A percentile compares a stretch with the other conserved stretches of the same genome.
Evolutionary conservation across 352 stramenopile species (phyloP).

Genomic region (Pythium brassicae): DNA sequence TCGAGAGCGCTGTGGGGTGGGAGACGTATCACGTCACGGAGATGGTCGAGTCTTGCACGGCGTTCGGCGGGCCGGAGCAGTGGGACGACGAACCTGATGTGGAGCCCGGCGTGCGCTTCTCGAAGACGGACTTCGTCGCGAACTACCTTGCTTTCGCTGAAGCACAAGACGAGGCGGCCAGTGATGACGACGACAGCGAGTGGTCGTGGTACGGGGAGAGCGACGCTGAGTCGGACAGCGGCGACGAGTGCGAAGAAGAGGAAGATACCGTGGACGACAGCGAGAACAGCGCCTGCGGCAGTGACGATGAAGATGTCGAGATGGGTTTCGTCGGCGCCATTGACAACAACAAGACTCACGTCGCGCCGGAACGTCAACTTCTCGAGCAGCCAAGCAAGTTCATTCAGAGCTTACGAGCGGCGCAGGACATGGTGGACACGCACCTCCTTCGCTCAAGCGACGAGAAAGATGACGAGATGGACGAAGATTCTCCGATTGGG

Average conservation of each 20-base stretch:
- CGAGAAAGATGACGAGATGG: conserved; percentile 22
- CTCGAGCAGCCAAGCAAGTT: conserved; percentile 32
- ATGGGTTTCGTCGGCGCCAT: conserved; percentile 9
- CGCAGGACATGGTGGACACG: conserved; percentile 45
- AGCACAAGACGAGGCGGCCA: conserved; percentile 38
- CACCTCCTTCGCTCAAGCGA: conserved; percentile 30
- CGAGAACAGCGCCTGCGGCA: neutral
- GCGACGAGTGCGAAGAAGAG: conserved; percentile 15
- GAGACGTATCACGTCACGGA: conserved; percentile 66
- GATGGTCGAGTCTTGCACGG: conserved; percentile 46
- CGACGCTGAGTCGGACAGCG: conserved; percentile 43
- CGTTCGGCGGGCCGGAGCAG: conserved; percentile 17
- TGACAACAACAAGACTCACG: conserved; percentile 4
- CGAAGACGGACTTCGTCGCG: conserved; percentile 57
- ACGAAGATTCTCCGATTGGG: conserved; percentile 36
- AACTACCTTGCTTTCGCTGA: conserved; percentile 48
- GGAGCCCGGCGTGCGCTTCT: conserved; percentile 41
- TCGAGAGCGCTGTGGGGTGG: conserved; percentile 18
- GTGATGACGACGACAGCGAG: conserved; percentile 39
- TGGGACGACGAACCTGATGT: conserved; percentile 46
- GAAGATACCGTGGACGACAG: neutral
- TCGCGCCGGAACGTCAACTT: conserved; percentile 16
- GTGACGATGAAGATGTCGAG: conserved; percentile 14
- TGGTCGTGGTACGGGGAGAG: conserved; percentile 63
- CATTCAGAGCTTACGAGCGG: conserved; percentile 31